Percentiles rank a stretch among this genome's conserved stretches.
Conservation (phyloP, 352 stramenopile genomes). For the Phytophthora pisi region DNA sequence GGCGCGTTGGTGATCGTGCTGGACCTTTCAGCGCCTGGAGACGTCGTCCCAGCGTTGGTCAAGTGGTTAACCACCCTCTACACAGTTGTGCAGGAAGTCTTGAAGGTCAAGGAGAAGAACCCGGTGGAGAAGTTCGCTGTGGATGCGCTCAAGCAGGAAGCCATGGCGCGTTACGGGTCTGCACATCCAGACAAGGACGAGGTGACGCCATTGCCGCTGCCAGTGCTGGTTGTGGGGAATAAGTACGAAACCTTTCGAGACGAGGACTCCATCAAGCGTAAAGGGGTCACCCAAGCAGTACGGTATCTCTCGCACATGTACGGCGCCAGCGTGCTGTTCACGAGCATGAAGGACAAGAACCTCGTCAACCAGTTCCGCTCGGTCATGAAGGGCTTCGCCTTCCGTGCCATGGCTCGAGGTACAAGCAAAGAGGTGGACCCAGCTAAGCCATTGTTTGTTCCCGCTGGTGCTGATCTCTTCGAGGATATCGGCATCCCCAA, state of each 20-base stretch:
- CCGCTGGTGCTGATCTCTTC: constrained; percentile 70
- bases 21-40: constrained; percentile 80
- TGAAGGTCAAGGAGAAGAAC: constrained; percentile 74
- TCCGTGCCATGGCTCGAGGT: constrained; percentile 52
- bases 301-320: constrained; percentile 88
- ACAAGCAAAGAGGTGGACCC: constrained; percentile 69
- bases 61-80: constrained; percentile 80
- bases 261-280: constrained; percentile 86
- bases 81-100: constrained; percentile 53
- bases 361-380: constrained; percentile 70
- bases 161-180: constrained; percentile 57
- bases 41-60: constrained; percentile 77
- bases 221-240: constrained; percentile 86
- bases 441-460: constrained; percentile 74
- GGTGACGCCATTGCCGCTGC: constrained; percentile 73
- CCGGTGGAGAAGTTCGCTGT: constrained; percentile 64
- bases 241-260: constrained; percentile 92
- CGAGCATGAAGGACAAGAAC: constrained; percentile 87
- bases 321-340: constrained; percentile 87
- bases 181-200: constrained; percentile 78
- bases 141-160: constrained; percentile 55
- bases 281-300: constrained; percentile 83
- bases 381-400: constrained; percentile 69
- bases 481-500: constrained; percentile 81
- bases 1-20: constrained; percentile 81